Base-by-base conservation (phyloP, 192 early-diverging fungal genomes). In the Gonapodya sp. region DNA sequence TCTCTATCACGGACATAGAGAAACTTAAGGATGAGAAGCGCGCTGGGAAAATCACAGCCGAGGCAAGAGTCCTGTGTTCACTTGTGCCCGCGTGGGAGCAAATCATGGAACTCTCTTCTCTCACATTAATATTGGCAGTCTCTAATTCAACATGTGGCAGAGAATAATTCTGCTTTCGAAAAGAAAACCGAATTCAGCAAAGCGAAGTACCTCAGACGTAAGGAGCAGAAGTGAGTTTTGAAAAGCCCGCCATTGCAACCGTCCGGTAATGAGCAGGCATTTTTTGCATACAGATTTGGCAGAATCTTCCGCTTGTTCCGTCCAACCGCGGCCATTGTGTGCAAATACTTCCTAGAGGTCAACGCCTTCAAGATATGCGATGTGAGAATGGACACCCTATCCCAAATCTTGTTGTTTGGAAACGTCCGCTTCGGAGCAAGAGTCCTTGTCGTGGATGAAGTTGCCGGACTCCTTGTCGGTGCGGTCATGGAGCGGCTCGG, bases 181-280 rank as follows among this genome's bases (percentile, higher is more conserved):
- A 88, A 92, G 79, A 98, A 98, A 86, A 98, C 97, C 0, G 95
- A 96, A 81, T 98, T 93, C 82, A 93, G 96, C 31, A 96, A 98
- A 86, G 93, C 94, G 35, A 98, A 98, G 88, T 98, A 98, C 80
- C 93, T 98, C 79, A 87, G 92, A 82, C 90, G 94, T 82, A 89
- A 89, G 74, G 81, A 86, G 72, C 81, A 85, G 79, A 89, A 89
- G 88, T 89, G 81, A 1, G 79, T 36, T 0, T 8, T 8, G 32
- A 74, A 2, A 14, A 35, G n/a, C n/a, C n/a, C n/a, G n/a, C n/a
- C n/a, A n/a, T n/a, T n/a, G n/a, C n/a, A n/a, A n/a, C n/a, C n/a
- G n/a, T n/a, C n/a, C n/a, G n/a, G 73, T 14, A 83, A 84, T 31
- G 31, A 35, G 36, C 32, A 18, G 78, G 14, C 31, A 18, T 33